Percentiles rank a stretch among this genome's conserved stretches.
These are phyloP conservation scores for Fusarium veterinarium DNA, from an alignment of 2,329 filamentous ascomycete genomes.

Conservation along the genomic window DNA sequence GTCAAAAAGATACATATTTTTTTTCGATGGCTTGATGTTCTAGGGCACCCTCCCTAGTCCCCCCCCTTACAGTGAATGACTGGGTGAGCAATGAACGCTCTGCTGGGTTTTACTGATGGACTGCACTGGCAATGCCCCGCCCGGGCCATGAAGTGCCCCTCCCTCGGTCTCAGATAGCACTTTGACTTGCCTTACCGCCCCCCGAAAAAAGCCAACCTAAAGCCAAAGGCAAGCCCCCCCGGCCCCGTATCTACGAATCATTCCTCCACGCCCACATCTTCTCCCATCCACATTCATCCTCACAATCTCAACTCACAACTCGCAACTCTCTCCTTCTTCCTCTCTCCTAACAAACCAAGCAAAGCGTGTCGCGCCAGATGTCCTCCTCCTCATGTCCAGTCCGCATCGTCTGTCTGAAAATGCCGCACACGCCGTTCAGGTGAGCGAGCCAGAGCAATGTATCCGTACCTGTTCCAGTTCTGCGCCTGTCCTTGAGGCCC, in stretches of 20 bases:
- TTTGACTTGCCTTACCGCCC: constrained; percentile 27
- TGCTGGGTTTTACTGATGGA: constrained; percentile 7
- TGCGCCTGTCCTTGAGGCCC: constrained; percentile 13
- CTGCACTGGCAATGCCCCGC: constrained; percentile 21
- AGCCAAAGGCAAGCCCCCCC: neutral
- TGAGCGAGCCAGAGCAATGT: constrained; percentile 50
- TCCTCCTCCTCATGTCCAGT: constrained; percentile 69
- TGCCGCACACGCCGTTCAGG: constrained; percentile 63
- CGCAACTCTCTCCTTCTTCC: constrained; percentile 26
- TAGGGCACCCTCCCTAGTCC: constrained; percentile 11
- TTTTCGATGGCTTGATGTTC: constrained; percentile 3
- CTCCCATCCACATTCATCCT: constrained; percentile 31
- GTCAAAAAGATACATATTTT: constrained; percentile 25
- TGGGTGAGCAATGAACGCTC: neutral
- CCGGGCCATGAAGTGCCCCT: constrained; percentile 27
- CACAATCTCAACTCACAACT: constrained; percentile 33
- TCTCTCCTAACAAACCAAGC: constrained; percentile 19
- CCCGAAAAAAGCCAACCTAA: constrained; percentile 1
- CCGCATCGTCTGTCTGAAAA: constrained; percentile 63
- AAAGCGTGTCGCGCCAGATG: constrained; percentile 59
- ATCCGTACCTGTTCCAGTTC: neutral
- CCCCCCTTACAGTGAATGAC: constrained; percentile 4
- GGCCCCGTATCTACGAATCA: constrained; percentile 47
- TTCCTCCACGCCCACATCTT: constrained; percentile 46
- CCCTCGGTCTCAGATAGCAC: constrained; percentile 30